These are phyloP conservation scores for Magnolia sinica DNA, from an alignment of 164 flowering plant genomes.

Conservation along the genomic window DNA sequence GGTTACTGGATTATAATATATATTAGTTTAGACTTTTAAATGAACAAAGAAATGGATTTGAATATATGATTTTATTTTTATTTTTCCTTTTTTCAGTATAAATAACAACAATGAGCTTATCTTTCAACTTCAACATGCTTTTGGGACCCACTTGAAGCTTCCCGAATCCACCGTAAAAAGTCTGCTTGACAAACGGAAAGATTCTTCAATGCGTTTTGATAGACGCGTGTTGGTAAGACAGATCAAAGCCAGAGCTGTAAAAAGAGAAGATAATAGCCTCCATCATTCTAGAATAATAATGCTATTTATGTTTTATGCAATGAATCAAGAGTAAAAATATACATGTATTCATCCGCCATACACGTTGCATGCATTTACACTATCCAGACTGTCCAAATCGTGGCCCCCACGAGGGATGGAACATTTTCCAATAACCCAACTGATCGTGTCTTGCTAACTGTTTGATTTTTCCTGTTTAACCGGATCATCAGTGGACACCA, in stretches of 20 bases:
- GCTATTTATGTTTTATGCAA: too few relatives aligned
- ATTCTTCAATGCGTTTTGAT: background rate
- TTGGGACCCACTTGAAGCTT: background rate
- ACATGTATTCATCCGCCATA: background rate
- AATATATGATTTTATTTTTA: background rate
- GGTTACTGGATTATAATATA: background rate
- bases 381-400: background rate
- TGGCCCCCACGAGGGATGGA: background rate
- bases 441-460: too few relatives aligned
- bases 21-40: background rate
- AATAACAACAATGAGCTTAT: background rate
- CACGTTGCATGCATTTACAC: background rate
- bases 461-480: too few relatives aligned
- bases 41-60: background rate
- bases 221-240: background rate
- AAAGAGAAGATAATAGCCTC: background rate
- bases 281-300: background rate
- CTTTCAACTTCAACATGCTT: background rate
- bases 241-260: background rate
- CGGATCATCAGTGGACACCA: too few relatives aligned
- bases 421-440: background rate
- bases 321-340: background rate
- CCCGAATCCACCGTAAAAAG: background rate
- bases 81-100: background rate
- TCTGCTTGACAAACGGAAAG: background rate